phyloP scores from a whole-genome alignment of 2,329 filamentous ascomycete genomes.

The Verticillium tricorpus region DNA sequence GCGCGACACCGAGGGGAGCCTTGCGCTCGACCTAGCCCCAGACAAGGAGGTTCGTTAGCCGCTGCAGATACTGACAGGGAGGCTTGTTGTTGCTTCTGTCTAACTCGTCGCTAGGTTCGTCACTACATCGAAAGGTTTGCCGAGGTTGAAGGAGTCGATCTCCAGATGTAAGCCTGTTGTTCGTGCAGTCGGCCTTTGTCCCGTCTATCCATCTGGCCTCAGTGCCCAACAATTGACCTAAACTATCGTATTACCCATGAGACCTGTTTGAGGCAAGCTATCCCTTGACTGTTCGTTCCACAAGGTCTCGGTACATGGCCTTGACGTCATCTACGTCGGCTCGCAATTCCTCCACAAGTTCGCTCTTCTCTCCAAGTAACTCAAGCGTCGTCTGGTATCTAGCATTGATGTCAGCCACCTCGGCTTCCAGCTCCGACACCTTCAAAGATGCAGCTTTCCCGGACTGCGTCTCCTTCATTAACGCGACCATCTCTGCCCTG shows the following conservation, averaged over 20 bases:
- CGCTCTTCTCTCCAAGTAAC: constrained; percentile 95
- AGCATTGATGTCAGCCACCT: constrained; percentile 64
- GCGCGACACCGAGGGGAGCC: constrained; percentile 63
- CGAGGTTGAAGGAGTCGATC: constrained; percentile 77
- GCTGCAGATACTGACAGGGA: too few species aligned
- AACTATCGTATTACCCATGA: background rate
- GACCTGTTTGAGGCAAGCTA: background rate
- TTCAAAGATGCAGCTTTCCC: constrained; percentile 57
- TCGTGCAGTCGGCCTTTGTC: background rate
- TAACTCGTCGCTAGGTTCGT: constrained; percentile 49
- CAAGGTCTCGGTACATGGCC: constrained; percentile 89
- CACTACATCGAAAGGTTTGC: constrained; percentile 73
- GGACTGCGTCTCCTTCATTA: constrained; percentile 83
- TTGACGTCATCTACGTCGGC: constrained; percentile 92
- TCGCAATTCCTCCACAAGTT: constrained; percentile 84
- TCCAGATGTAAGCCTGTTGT: constrained; percentile 22
- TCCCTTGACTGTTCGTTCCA: constrained; percentile 75
- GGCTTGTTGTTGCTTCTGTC: background rate
- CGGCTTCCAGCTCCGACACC: constrained; percentile 60
- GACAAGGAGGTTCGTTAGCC: constrained; percentile 66
- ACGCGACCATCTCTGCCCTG: constrained; percentile 78
- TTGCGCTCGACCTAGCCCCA: constrained; percentile 79
- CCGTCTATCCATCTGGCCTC: background rate
- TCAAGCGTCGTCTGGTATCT: constrained; percentile 90
- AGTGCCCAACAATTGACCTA: background rate